phyloP scores from a whole-genome alignment of 2,329 filamentous ascomycete genomes.

The Chrysoporthe cubensis region DNA sequence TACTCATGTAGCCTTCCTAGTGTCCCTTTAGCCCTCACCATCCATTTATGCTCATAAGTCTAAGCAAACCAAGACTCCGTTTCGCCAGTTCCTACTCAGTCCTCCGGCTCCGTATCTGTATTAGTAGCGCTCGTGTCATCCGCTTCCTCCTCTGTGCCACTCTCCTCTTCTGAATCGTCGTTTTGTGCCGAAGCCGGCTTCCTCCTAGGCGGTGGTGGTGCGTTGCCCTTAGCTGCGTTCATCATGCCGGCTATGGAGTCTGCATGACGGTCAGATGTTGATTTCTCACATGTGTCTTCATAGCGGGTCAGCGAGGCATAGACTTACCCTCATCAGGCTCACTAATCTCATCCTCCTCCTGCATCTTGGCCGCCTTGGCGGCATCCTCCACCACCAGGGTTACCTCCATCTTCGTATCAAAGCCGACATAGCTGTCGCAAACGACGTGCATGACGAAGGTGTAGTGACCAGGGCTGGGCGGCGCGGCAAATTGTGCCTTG shows the following conservation, averaged over 20 bases:
- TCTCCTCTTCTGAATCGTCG: conserved; percentile 76
- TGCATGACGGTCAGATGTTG: conserved; percentile 45
- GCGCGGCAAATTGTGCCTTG: conserved; percentile 96
- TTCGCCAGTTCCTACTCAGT: conserved; percentile 38
- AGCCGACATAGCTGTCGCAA: conserved; percentile 93
- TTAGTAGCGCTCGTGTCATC: conserved; percentile 71
- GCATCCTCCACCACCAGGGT: conserved; percentile 88
- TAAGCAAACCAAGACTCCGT: neutral
- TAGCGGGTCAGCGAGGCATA: neutral
- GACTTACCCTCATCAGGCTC: conserved; percentile 94
- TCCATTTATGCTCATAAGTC: neutral
- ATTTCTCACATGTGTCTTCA: neutral
- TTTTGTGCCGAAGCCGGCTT: conserved; percentile 49
- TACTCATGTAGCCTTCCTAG: neutral
- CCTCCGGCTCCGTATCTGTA: conserved; percentile 68
- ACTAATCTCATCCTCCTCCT: conserved; percentile 91
- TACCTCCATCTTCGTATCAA: conserved; percentile 90
- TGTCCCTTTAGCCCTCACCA: neutral
- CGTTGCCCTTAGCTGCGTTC: conserved; percentile 79
- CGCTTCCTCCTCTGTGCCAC: conserved; percentile 76
- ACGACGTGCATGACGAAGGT: conserved; percentile 93
- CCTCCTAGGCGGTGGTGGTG: conserved; percentile 57
- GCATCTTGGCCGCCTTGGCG: conserved; percentile 78
- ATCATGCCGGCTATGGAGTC: conserved; percentile 91
- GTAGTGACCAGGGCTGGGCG: conserved; percentile 89